Evolutionary conservation across 306 rosid species (phyloP), one percentile per base, ranked within the genome.

Genomic region (Gastrolobium villosum): DNA sequence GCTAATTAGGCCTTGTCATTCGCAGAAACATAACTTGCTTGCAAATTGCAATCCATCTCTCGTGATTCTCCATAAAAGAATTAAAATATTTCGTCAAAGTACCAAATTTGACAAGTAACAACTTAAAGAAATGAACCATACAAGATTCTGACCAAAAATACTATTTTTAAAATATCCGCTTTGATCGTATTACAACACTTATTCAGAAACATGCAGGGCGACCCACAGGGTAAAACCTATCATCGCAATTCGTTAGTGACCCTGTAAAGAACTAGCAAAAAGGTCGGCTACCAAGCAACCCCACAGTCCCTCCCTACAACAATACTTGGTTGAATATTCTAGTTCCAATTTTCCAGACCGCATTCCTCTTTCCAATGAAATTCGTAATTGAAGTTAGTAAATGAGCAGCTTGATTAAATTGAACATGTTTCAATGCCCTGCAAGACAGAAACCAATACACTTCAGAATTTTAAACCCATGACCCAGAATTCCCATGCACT

Each of bases 371-470:
- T 71, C 75, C 85, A 67, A 79, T 31, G 57, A 82, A 72, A 14
- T 82, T 82, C 0, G 75, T 79, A 65, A 86, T 53, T 71, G 85
- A 86, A 71, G 48, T 72, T 61, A 66, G 63, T 37, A 75, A 15
- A 20, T 61, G 79, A 14, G 45, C 84, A 74, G 82, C 86, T 73
- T 80, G 86, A 74, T 81, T 78, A 78, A 70, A 80, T 70, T 65
- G 91, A 54, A 70, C 81, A 11, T 46, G 74, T 28, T 78, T 88
- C 80, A 82, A 54, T 13, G 53, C 89, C 96, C 98, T 94, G 98
- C 94, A 90, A 78, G 72, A 90, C 62, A 85, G 39, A 63, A 81
- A 87, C 76, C 82, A 86, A 78, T 77, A 26, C 39, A 28, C 76
- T 85, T 85, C 84, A 81, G 88, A 78, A 81, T 70, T 44, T 1